phyloP scores from a whole-genome alignment of 2,329 filamentous ascomycete genomes.

The Ophiostoma himal-ulmi region DNA sequence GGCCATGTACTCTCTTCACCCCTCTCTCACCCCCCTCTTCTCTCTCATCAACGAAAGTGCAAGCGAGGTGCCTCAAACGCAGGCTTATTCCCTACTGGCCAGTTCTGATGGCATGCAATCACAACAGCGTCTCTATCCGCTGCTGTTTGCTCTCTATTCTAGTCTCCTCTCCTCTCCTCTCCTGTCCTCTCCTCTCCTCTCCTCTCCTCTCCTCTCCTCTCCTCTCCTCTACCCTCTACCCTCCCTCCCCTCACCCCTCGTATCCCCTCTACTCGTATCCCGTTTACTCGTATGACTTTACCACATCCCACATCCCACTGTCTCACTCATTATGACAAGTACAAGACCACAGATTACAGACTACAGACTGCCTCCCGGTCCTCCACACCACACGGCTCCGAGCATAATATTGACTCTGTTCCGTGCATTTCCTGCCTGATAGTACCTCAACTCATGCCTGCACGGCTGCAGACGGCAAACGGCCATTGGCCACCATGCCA shows the following conservation, averaged over 20 bases:
- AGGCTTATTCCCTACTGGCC: not conserved
- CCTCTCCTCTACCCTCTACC: not conserved
- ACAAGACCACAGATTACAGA: not conserved
- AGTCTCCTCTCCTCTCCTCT: no score
- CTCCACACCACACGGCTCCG: not conserved
- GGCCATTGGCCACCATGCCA: not conserved
- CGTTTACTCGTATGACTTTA: not conserved
- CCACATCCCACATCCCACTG: not conserved
- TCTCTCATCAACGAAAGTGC: not conserved
- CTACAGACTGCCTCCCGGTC: not conserved
- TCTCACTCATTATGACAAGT: not conserved
- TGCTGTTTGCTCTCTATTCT: no score
- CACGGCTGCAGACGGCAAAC: not conserved
- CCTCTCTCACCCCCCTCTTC: not conserved
- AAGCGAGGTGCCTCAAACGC: not conserved
- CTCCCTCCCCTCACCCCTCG: not conserved
- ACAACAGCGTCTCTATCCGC: not conserved
- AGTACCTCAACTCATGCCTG: no score
- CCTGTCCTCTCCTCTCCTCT: no score
- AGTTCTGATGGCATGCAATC: not conserved
- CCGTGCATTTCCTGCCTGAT: not conserved
- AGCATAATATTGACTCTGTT: slow-evolving; percentile 5
- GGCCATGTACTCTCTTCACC: not conserved
- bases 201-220: no score
- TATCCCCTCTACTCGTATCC: not conserved